Conservation (phyloP, 805 yeast species). For the Candida chilensis region DNA sequence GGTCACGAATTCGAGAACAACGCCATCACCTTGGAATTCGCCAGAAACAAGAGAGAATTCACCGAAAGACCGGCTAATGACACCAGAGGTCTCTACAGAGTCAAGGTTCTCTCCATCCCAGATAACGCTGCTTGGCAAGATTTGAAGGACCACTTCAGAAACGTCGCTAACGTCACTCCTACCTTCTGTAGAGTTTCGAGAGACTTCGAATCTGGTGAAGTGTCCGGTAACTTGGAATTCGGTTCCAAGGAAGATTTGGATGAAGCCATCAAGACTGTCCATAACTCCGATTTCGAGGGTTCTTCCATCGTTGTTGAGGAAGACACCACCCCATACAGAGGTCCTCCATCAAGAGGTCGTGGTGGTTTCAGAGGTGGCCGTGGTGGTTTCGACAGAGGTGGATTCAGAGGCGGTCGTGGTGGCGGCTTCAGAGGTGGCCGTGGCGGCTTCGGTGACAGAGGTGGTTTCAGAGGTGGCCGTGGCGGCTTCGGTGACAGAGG, state of each 20-base stretch:
- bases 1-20: constrained; percentile 41
- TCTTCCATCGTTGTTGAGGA: constrained; percentile 65
- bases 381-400: constrained; percentile 28
- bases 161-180: constrained; percentile 55
- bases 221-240: constrained; percentile 45
- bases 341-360: constrained; percentile 37
- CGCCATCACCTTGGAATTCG: constrained; percentile 41
- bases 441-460: constrained; percentile 31
- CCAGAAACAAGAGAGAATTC: constrained; percentile 40
- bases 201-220: constrained; percentile 35
- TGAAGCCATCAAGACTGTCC: constrained; percentile 65
- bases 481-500: constrained; percentile 10
- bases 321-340: constrained; percentile 57
- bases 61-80: constrained; percentile 10
- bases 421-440: constrained; percentile 23
- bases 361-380: constrained; percentile 27
- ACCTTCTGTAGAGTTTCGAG: constrained; percentile 47
- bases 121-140: constrained; percentile 82
- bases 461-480: constrained; percentile 14
- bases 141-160: constrained; percentile 83
- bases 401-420: constrained; percentile 21
- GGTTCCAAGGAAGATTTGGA: constrained; percentile 64
- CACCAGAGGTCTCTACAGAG: constrained; percentile 68
- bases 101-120: constrained; percentile 61
- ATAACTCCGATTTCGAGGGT: constrained; percentile 66